Base-by-base conservation (phyloP, 106 monocot species). In the Iris macrosiphon region DNA sequence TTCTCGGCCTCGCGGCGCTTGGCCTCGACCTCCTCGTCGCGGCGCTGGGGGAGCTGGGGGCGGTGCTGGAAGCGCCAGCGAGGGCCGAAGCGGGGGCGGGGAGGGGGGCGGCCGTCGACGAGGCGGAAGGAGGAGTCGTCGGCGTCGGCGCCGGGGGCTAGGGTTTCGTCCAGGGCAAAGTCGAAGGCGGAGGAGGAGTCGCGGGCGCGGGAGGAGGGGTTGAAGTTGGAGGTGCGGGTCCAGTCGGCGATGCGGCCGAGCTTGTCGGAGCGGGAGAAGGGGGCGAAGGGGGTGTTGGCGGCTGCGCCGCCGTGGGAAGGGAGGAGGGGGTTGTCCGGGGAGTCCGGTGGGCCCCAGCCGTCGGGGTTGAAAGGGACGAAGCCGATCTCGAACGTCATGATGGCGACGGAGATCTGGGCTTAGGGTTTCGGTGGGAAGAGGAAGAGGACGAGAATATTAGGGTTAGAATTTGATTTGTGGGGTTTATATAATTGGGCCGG, bases 201-300 rank as follows among this genome's bases (percentile, higher is more conserved):
- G 61, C 46, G 31, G 70, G 64, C 48, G 25, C 20, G 59, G 20
- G 11, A 17, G 25, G 69, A 27, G 51, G 38, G 49, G 18, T 8
- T 4, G 49, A 28, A 55, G 42, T 52, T 56, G 20, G 68, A 13
- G 69, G 84, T 84, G 55, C 95, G 85, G 34, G 89, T 96, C 85
- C 89, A 89, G 62, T 96, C 95, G 63, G 89, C 95, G 52, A 96
- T 77, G 47, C 95, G 95, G 26, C 95, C 95, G 14, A 95, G 71
- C 77, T 86, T 95, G 7, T 95, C 89, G 51, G 89, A 95, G 18
- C 95, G 85, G 45, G 95, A 95, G 89, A 95, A 95, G 46, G 95
- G 95, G 13, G 89, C 84, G 63, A 95, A 95, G 39, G 95, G 89
- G 55, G 82, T 61, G 76, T 69, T 64, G 10, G 77, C 38, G 46